Base-by-base conservation (phyloP, 257 asterid species). In the Haberlea rhodopensis region DNA sequence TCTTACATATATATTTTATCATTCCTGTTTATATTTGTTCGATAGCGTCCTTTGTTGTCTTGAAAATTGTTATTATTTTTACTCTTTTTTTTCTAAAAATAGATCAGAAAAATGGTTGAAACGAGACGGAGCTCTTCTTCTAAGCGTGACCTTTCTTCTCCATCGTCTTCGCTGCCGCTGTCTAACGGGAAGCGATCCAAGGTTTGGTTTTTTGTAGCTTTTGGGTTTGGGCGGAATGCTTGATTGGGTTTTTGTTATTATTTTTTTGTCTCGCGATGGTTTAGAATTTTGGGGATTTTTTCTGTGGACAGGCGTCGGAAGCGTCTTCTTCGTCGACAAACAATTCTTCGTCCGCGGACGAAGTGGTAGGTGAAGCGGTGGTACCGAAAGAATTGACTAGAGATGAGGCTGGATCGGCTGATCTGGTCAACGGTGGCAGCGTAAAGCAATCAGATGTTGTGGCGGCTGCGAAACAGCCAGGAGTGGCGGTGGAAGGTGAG, bases 321-420 rank as follows among this genome's bases (percentile, higher is more conserved):
- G 51, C 20, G 51, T 43, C 51, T 43, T 43, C 51, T 4, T 43
- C 51, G 20, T 43, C 51, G 19, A 43, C 51, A 7, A 15, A 43
- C 51, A 20, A 43, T 43, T 43, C 20, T 43, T 20, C 51, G 19
- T 43, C 51, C 6, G 51, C 20, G 20, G 16, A 43, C 51, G 51
- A 43, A 43, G 51, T 43, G 51, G 51, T 43, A 43, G 51, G 19
- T 43, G 51, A 43, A 15, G 19, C 51, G 20, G 51, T 15, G 51
- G 51, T 16, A 0, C 1, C 54, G 51, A 84, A 84, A 65, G 91
- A 88, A 76, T 76, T 77, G 72, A 46, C 57, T 11, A 84, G 71
- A 13, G 74, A 72, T 23, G 91, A 78, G 78, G 82, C 78, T 45
- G 77, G 85, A 84, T 84, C 96, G 56, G 78, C 76, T 88, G 89